These are phyloP conservation scores for Primulina huaijiensis DNA, from an alignment of 257 asterid species.

Conservation along the genomic window DNA sequence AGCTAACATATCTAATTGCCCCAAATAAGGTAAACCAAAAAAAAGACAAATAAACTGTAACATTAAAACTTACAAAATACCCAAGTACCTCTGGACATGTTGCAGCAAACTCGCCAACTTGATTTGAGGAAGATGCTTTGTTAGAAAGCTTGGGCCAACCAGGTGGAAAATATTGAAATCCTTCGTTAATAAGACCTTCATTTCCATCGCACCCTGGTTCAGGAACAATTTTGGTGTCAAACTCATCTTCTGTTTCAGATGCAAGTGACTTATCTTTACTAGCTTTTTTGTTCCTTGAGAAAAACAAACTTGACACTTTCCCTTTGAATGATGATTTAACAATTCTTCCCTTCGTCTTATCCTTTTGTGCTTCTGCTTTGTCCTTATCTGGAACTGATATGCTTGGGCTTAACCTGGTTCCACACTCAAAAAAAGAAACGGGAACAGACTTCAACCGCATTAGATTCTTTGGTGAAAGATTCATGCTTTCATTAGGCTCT, in stretches of 20 bases:
- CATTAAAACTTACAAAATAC: not conserved
- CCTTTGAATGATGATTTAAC: slow-evolving; percentile 65
- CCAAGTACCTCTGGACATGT: slow-evolving; percentile 47
- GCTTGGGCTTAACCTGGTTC: slow-evolving; percentile 37
- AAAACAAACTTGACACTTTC: slow-evolving; percentile 80
- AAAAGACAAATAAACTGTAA: not conserved
- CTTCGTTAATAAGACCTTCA: slow-evolving; percentile 19
- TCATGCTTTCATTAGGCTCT: slow-evolving; percentile 30
- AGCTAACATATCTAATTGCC: slow-evolving; percentile 3
- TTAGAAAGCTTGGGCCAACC: slow-evolving; percentile 26
- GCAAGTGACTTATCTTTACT: slow-evolving; percentile 43
- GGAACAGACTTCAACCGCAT: slow-evolving; percentile 87
- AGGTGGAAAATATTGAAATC: slow-evolving; percentile 29
- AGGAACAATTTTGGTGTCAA: slow-evolving; percentile 24
- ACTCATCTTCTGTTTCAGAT: slow-evolving; percentile 38
- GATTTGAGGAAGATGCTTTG: slow-evolving; percentile 23
- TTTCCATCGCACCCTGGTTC: slow-evolving; percentile 27
- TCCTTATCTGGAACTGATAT: slow-evolving; percentile 33
- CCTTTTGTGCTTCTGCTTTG: slow-evolving; percentile 43
- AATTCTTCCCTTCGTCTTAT: slow-evolving; percentile 46
- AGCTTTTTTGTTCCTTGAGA: slow-evolving; percentile 63
- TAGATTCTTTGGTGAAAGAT: slow-evolving; percentile 55
- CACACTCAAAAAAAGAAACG: slow-evolving; percentile 56
- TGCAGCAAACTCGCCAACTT: slow-evolving; percentile 28
- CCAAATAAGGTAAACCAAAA: not conserved